Evolutionary conservation across 306 rosid species (phyloP).

Genomic region (Hippophae rhamnoides): DNA sequence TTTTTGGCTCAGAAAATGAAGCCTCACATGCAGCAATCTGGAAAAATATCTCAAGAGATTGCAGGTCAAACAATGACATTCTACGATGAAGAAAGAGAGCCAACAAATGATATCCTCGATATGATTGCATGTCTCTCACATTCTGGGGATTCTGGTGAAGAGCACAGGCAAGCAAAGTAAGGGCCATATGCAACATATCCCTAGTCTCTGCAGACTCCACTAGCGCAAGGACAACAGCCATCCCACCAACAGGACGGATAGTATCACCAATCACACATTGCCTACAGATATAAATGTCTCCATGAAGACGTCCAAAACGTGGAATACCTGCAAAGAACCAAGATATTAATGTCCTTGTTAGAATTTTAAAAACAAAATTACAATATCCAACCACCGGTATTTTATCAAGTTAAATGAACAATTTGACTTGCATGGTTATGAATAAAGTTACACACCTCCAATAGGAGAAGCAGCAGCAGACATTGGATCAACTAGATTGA

Average conservation of each 20-base stretch:
- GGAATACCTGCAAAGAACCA: constrained; percentile 69
- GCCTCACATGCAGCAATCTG: constrained; percentile 99
- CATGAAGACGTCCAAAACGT: constrained; percentile 95
- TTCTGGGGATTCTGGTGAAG: constrained; percentile 95
- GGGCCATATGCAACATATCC: constrained; percentile 97
- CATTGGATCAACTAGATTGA: constrained; percentile 95
- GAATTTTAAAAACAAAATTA: constrained; percentile 4
- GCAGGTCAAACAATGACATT: constrained; percentile 95
- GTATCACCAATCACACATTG: constrained; percentile 85
- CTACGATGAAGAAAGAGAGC: constrained; percentile 82
- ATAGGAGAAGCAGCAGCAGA: constrained; percentile 99
- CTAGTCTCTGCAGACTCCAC: constrained; percentile 95
- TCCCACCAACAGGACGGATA: constrained; percentile 81
- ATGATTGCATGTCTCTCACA: constrained; percentile 86
- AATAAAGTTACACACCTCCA: constrained; percentile 50
- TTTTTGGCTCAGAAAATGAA: constrained; percentile 95
- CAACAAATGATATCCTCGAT: constrained; percentile 91
- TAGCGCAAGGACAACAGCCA: constrained; percentile 78
- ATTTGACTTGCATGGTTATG: not conserved
- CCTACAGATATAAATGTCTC: constrained; percentile 72
- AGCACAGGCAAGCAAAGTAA: constrained; percentile 70
- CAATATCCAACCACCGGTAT: not conserved
- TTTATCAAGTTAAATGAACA: not conserved
- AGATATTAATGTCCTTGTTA: not conserved
- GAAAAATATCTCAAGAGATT: constrained; percentile 88